Base-by-base conservation (phyloP, 139 green algal genomes). In the Chlamydomonas urium region DNA sequence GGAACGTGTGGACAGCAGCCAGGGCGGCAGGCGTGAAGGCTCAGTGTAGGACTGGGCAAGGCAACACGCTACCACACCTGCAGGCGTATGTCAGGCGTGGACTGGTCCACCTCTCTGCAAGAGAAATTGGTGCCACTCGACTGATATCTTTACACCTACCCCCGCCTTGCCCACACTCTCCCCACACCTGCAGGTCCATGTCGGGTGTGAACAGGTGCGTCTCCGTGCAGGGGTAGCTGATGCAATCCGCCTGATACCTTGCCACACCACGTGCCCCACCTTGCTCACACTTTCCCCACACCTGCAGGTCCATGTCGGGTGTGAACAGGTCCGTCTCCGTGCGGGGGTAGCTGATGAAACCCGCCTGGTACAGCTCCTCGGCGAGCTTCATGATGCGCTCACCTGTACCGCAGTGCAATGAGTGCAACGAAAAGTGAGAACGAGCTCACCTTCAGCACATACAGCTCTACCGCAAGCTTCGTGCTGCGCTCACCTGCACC, bases 101-200 rank as follows among this genome's bases (percentile, higher is more conserved):
- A 99, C 38, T 71, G 67, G 75, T 97, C 91, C 5, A 94, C 98
- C 77, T 98, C 94, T 37, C 94, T 99, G 58, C 94, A 82, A 5
- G 95, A 95, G 79, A 99, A 99, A 75, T 75, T 91, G 34, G 99
- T 90, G 86, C 86, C 97, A 34, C 95, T 95, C 32, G 71, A 81
- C 79, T 99, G 91, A 85, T 98, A 98, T 71, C 98, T 82, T 79
- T 98, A 93, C 87, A 98, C 94, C n/a, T n/a, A n/a, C n/a, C n/a
- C n/a, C n/a, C n/a, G n/a, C n/a, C n/a, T n/a, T n/a, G n/a, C n/a
- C n/a, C n/a, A n/a, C n/a, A n/a, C n/a, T n/a, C n/a, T n/a, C n/a
- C n/a, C n/a, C 42, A 53, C 42, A 53, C 42, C 42, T 53, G 42
- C 42, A 97, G 72, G 76, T 97, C 88, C 66, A 85, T 86, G 28